A percentile compares a stretch with the other conserved stretches of the same genome.
Evolutionary conservation across 768 basidiomycete species (phyloP).

Genomic region (Boletus tomentosulus): DNA sequence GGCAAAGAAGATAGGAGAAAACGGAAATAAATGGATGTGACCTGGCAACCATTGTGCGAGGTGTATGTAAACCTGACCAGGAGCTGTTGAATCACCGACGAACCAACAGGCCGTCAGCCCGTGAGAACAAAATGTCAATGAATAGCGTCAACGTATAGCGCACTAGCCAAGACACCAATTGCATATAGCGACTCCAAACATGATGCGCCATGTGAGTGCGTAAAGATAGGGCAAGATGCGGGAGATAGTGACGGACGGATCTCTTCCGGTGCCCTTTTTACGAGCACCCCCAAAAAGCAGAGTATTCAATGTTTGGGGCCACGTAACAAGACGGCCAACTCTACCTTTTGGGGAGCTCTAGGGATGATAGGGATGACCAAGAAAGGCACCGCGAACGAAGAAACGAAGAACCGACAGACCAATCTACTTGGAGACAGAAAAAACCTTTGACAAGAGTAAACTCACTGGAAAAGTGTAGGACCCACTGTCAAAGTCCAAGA

Average conservation of each 20-base stretch:
- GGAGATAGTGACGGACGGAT: constrained; percentile 21
- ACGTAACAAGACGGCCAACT: background rate
- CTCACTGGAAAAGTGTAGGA: constrained; percentile 84
- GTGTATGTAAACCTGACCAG: background rate
- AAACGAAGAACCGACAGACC: background rate
- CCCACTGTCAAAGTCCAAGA: constrained; percentile 67
- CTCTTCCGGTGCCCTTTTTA: constrained; percentile 17
- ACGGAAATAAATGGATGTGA: background rate
- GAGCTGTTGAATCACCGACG: background rate
- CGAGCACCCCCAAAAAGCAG: background rate
- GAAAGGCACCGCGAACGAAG: background rate
- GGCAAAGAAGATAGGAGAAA: background rate
- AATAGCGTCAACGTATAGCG: background rate
- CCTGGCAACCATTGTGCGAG: background rate
- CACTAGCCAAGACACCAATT: background rate
- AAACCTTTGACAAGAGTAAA: background rate
- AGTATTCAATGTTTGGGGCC: background rate
- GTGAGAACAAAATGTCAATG: background rate
- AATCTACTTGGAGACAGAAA: background rate
- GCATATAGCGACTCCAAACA: background rate
- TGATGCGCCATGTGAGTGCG: background rate
- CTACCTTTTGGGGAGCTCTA: background rate
- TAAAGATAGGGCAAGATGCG: background rate
- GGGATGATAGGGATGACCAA: background rate
- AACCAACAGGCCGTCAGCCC: background rate